Evolutionary conservation across 139 green algal genomes (phyloP).

Genomic region (Haematococcus lacustris): DNA sequence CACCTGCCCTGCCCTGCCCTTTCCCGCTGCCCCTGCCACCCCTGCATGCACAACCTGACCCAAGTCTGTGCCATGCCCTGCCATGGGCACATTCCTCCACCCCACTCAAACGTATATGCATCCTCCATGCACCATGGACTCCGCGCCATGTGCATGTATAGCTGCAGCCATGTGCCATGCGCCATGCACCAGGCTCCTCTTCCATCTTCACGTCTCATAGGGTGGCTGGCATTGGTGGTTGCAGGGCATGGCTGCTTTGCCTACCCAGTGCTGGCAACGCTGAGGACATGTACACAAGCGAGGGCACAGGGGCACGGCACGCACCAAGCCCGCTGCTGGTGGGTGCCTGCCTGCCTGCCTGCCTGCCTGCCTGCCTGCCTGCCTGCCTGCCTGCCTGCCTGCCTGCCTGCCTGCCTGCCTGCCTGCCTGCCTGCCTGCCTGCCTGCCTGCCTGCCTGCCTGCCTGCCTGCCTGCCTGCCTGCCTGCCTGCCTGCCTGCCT

Average conservation of each 20-base stretch:
- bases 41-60: too few relatives aligned
- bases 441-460: too few relatives aligned
- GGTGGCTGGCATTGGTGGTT: not conserved
- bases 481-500: too few relatives aligned
- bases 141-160: too few relatives aligned
- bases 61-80: too few relatives aligned
- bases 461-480: too few relatives aligned
- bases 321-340: conserved; percentile 59
- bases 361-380: not conserved
- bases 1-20: not conserved
- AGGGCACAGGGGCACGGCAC: conserved; percentile 60
- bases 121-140: too few relatives aligned
- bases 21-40: too few relatives aligned
- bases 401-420: not conserved
- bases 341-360: not conserved
- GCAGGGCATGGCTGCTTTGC: conserved; percentile 57
- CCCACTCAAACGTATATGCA: not conserved
- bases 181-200: not conserved
- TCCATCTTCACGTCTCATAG: not conserved
- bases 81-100: not conserved
- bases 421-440: too few relatives aligned
- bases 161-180: too few relatives aligned
- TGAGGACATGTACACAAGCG: conserved; percentile 83
- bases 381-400: not conserved
- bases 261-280: conserved; percentile 60